Evolutionary conservation across 2,329 filamentous ascomycete genomes (phyloP).

Genomic region (Diaporthe destruens): DNA sequence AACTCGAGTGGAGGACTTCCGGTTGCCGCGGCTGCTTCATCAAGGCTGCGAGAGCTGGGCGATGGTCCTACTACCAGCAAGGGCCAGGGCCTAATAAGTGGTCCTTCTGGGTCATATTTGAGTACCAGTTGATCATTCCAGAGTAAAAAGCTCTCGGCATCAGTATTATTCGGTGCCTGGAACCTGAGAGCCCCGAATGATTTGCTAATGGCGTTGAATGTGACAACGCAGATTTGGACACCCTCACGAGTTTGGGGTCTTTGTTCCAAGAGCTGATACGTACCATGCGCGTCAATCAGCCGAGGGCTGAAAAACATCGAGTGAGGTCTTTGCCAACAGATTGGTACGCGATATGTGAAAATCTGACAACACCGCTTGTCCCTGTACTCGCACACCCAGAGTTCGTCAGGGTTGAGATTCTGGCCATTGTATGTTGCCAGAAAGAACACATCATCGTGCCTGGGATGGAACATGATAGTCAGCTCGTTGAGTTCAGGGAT

Average conservation of each 20-base stretch:
- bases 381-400: constrained; percentile 27
- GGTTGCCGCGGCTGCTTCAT: not conserved
- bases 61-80: not conserved
- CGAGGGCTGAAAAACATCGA: not conserved
- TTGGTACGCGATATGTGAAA: not conserved
- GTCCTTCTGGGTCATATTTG: not conserved
- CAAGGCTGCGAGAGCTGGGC: not conserved
- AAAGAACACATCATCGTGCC: constrained; percentile 6
- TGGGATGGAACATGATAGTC: constrained; percentile 14
- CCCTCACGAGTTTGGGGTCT: not conserved
- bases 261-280: constrained; percentile 11
- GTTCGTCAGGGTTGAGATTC: not conserved
- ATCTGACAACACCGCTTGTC: constrained; percentile 3
- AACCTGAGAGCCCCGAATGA: not conserved
- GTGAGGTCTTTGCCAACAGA: not conserved
- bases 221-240: not conserved
- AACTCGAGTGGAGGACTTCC: no score
- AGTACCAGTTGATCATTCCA: constrained; percentile 28
- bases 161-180: not conserved
- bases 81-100: not conserved
- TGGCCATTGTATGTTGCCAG: not conserved
- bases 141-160: not conserved
- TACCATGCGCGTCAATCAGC: constrained; percentile 27
- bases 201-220: constrained; percentile 27
- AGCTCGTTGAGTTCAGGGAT: not conserved